phyloP scores from a whole-genome alignment of 768 basidiomycete species.

The Postia placenta region DNA sequence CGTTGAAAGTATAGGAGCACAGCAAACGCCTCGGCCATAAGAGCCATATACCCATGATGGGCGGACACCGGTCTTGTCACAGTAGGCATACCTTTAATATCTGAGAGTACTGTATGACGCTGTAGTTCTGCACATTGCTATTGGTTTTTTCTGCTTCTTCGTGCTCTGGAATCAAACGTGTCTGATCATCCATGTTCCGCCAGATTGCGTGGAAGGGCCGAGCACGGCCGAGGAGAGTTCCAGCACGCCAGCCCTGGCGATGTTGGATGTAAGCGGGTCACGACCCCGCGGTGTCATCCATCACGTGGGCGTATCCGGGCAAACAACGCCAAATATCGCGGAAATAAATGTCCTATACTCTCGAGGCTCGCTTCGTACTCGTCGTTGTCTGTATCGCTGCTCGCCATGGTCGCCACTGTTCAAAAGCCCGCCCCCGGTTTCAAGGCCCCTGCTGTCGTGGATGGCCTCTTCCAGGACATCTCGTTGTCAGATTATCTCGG shows the following conservation, averaged over 20 bases:
- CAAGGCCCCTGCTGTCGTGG: slow-evolving; percentile 65
- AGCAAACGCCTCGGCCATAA: too few relatives aligned
- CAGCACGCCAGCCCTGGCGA: neutral
- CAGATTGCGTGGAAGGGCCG: neutral
- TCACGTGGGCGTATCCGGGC: slow-evolving; percentile 4
- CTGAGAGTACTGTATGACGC: too few relatives aligned
- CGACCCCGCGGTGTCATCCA: slow-evolving; percentile 6
- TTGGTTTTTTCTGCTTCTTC: too few relatives aligned
- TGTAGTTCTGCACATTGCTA: too few relatives aligned
- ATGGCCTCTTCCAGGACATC: slow-evolving; percentile 72
- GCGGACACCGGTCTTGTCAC: too few relatives aligned
- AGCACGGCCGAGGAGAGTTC: neutral
- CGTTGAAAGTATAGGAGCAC: too few relatives aligned
- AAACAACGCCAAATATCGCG: slow-evolving; percentile 23
- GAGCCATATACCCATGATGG: too few relatives aligned
- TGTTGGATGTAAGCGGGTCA: neutral
- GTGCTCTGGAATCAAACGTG: too few relatives aligned
- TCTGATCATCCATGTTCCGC: neutral
- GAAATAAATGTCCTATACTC: slow-evolving; percentile 12
- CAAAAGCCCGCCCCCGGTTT: slow-evolving; percentile 87
- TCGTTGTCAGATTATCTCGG: slow-evolving; percentile 70
- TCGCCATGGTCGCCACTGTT: slow-evolving; percentile 31
- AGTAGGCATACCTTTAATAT: too few relatives aligned
- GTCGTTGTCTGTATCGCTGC: slow-evolving; percentile 1
- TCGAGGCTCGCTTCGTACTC: slow-evolving; percentile 1